A percentile compares a stretch with the other conserved stretches of the same genome.
phyloP scores from a whole-genome alignment of 768 basidiomycete species.

The Boletus tomentosulus region DNA sequence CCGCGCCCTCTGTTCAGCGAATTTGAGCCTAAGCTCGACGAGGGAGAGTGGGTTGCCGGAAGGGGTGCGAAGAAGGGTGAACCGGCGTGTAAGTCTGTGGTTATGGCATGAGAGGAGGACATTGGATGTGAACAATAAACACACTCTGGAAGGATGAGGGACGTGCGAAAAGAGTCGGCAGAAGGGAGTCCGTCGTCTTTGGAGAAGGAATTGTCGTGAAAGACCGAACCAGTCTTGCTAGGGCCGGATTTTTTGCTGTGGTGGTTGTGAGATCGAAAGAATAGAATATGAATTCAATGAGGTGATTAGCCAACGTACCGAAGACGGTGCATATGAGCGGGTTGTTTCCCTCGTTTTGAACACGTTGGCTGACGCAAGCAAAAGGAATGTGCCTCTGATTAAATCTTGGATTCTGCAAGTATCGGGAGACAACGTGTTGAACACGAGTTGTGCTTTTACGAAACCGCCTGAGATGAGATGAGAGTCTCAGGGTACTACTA shows the following conservation, averaged over 20 bases:
- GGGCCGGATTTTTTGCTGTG: constrained; percentile 74
- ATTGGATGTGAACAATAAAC: constrained; percentile 27
- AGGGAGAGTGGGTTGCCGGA: constrained; percentile 63
- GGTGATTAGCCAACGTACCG: constrained; percentile 53
- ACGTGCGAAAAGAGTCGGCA: constrained; percentile 77
- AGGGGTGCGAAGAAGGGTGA: constrained; percentile 70
- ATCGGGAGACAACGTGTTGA: constrained; percentile 59
- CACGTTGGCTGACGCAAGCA: constrained; percentile 51
- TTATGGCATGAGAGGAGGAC: constrained; percentile 12
- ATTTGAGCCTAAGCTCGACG: constrained; percentile 57
- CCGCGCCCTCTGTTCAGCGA: constrained; percentile 73
- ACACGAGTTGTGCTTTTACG: constrained; percentile 57
- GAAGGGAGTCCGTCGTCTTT: constrained; percentile 54
- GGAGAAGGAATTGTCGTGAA: constrained; percentile 21
- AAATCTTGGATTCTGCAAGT: constrained; percentile 23
- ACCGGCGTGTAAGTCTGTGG: constrained; percentile 72
- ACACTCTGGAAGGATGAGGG: constrained; percentile 82
- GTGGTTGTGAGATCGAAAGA: constrained; percentile 16
- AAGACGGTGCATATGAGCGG: constrained; percentile 66
- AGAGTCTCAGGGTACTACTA: too few relatives aligned
- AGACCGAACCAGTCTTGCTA: constrained; percentile 45
- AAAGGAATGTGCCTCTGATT: constrained; percentile 27
- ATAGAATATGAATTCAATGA: constrained; percentile 17
- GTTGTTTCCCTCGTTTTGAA: constrained; percentile 53
- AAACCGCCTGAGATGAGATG: too few relatives aligned